These are phyloP conservation scores for Hypoxylon subgilvum DNA, from an alignment of 495 filamentous ascomycete species.

Conservation along the genomic window DNA sequence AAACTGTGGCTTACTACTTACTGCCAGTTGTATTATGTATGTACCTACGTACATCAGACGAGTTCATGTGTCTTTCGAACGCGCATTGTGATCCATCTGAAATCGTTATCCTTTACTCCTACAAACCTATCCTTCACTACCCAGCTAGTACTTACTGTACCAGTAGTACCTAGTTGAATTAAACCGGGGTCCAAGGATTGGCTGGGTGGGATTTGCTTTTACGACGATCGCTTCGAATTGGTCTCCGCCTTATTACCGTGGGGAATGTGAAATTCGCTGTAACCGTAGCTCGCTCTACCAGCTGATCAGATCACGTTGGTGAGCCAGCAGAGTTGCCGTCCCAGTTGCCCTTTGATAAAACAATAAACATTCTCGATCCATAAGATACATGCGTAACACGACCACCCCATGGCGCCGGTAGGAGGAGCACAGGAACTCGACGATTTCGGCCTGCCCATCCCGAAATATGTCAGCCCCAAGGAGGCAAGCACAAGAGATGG, in stretches of 20 bases:
- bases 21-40: no score
- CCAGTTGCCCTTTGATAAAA: conserved; percentile 19
- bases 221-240: conserved; percentile 24
- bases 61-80: no score
- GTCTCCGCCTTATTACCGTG: conserved; percentile 36
- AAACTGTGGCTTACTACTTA: conserved; percentile 22
- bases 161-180: background rate
- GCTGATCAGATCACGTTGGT: conserved; percentile 3
- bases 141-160: background rate
- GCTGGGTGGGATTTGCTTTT: conserved; percentile 9
- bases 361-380: conserved; percentile 1
- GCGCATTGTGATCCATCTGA: no score
- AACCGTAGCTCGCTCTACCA: conserved; percentile 11
- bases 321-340: conserved; percentile 22
- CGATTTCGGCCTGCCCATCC: conserved; percentile 63
- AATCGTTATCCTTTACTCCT: no score
- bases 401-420: conserved; percentile 42
- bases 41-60: no score
- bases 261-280: conserved; percentile 29
- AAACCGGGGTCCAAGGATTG: conserved; percentile 8
- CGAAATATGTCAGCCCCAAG: conserved; percentile 43
- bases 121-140: background rate
- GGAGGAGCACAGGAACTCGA: conserved; percentile 54
- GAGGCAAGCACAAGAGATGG: conserved; percentile 12
- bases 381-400: conserved; percentile 39